Evolutionary conservation across 2,329 filamentous ascomycete species (phyloP).

Genomic region (Diaporthe longicolla): DNA sequence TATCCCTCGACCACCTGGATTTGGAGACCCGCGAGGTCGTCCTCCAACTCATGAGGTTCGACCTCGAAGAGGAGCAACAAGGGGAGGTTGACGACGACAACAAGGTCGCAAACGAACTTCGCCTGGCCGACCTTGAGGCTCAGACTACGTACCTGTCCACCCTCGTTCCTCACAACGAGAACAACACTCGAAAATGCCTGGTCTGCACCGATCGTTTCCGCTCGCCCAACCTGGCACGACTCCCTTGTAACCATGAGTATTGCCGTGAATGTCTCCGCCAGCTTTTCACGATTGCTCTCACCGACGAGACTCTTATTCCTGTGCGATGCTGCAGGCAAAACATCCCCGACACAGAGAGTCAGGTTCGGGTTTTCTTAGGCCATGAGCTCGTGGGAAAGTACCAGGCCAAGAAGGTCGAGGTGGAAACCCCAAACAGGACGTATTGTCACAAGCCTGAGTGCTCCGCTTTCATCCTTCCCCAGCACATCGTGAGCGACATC

Average conservation of each 20-base stretch:
- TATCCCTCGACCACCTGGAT: not conserved
- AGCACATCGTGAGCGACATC: slow-evolving; percentile 49
- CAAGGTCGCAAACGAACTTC: not conserved
- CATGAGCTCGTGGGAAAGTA: slow-evolving; percentile 54
- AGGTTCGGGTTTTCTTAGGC: slow-evolving; percentile 52
- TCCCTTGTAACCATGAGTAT: slow-evolving; percentile 30
- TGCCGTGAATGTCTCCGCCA: slow-evolving; percentile 19
- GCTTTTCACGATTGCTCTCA: slow-evolving; percentile 2
- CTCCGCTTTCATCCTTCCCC: slow-evolving; percentile 60
- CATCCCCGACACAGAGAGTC: not conserved
- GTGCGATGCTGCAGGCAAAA: slow-evolving; percentile 17
- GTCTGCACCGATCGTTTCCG: not conserved
- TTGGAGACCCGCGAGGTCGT: not conserved
- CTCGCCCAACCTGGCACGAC: not conserved
- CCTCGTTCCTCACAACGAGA: not conserved
- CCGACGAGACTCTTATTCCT: slow-evolving; percentile 7
- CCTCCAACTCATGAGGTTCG: not conserved
- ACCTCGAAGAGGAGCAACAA: not conserved
- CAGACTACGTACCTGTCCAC: not conserved
- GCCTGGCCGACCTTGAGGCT: not conserved
- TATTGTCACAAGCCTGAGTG: slow-evolving; percentile 65
- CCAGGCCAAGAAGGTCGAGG: slow-evolving; percentile 62
- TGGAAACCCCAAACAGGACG: slow-evolving; percentile 60
- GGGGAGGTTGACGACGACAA: no score
- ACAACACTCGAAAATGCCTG: not conserved